Conservation (phyloP, 2,329 filamentous ascomycete genomes). For the Epichloe sibirici region DNA sequence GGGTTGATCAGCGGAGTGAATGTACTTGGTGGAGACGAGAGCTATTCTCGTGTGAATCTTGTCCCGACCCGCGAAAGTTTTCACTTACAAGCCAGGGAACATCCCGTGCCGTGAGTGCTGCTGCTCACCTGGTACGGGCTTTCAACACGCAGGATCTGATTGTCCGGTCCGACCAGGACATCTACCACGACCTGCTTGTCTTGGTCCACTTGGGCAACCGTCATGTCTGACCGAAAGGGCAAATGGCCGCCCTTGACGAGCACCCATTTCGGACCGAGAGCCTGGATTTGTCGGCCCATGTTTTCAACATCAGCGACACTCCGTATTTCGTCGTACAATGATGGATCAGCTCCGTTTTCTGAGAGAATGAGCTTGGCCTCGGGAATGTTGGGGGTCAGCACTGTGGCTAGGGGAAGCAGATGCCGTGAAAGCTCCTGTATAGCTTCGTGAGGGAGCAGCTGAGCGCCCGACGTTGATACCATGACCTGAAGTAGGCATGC, state of each 20-base stretch:
- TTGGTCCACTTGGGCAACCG: constrained; percentile 41
- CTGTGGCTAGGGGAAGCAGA: constrained; percentile 52
- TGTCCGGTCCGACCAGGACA: constrained; percentile 53
- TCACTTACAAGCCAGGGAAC: constrained; percentile 71
- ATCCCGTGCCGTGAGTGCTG: constrained; percentile 92
- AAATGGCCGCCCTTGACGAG: constrained; percentile 84
- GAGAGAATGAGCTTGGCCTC: constrained; percentile 57
- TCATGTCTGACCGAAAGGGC: constrained; percentile 56
- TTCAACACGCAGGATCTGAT: constrained; percentile 49
- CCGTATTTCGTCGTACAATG: constrained; percentile 29
- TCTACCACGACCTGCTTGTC: constrained; percentile 62
- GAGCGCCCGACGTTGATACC: constrained; percentile 70
- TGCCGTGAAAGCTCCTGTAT: constrained; percentile 44
- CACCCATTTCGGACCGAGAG: constrained; percentile 65
- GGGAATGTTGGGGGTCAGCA: constrained; percentile 68
- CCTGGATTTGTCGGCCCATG: constrained; percentile 53
- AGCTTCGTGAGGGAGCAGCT: constrained; percentile 54
- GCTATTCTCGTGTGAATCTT: neutral
- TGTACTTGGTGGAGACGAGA: neutral
- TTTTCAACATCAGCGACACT: constrained; percentile 53
- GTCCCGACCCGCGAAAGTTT: neutral
- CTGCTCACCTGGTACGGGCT: constrained; percentile 58
- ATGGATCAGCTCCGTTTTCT: constrained; percentile 26
- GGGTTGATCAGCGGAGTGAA: neutral
- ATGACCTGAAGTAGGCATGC: constrained; percentile 54